These are phyloP conservation scores for Neonectria faginata DNA, from an alignment of 2,329 filamentous ascomycete species.

Conservation along the genomic window DNA sequence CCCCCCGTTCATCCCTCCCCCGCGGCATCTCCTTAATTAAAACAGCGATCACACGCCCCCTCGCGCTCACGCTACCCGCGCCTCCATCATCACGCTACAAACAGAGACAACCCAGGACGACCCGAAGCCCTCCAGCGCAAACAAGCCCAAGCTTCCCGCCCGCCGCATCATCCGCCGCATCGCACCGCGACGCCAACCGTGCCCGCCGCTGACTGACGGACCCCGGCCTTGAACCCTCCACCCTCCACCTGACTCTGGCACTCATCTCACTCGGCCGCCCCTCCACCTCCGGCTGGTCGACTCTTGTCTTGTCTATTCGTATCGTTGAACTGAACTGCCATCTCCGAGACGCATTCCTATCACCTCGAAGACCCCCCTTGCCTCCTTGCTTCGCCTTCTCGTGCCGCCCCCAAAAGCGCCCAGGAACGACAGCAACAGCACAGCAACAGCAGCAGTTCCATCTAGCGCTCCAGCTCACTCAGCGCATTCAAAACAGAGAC, in stretches of 20 bases:
- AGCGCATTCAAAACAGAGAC: not conserved
- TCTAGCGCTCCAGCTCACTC: not conserved
- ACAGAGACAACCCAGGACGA: slow-evolving; percentile 7
- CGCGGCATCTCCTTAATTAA: slow-evolving; percentile 41
- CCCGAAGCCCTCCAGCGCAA: not conserved
- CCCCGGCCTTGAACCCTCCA: slow-evolving; percentile 31
- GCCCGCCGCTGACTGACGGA: slow-evolving; percentile 35
- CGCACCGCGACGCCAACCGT: slow-evolving; percentile 29
- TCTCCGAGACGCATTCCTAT: slow-evolving; percentile 39
- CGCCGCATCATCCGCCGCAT: slow-evolving; percentile 36
- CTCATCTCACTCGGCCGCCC: slow-evolving; percentile 39
- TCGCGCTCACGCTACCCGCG: slow-evolving; percentile 42
- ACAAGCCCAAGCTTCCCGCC: slow-evolving; percentile 21
- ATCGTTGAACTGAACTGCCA: slow-evolving; percentile 28
- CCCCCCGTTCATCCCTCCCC: slow-evolving; percentile 7
- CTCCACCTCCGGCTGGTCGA: slow-evolving; percentile 39
- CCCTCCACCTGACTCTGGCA: slow-evolving; percentile 43
- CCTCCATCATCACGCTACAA: slow-evolving; percentile 43
- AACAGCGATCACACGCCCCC: slow-evolving; percentile 41
- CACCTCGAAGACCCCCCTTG: slow-evolving; percentile 9
- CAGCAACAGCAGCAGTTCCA: not conserved
- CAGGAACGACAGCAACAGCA: not conserved
- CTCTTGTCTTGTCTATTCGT: slow-evolving; percentile 31
- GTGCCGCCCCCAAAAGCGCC: slow-evolving; percentile 12
- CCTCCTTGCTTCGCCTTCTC: slow-evolving; percentile 20